Conservation (phyloP, 352 stramenopile species). For the Phytopythium vexans region DNA sequence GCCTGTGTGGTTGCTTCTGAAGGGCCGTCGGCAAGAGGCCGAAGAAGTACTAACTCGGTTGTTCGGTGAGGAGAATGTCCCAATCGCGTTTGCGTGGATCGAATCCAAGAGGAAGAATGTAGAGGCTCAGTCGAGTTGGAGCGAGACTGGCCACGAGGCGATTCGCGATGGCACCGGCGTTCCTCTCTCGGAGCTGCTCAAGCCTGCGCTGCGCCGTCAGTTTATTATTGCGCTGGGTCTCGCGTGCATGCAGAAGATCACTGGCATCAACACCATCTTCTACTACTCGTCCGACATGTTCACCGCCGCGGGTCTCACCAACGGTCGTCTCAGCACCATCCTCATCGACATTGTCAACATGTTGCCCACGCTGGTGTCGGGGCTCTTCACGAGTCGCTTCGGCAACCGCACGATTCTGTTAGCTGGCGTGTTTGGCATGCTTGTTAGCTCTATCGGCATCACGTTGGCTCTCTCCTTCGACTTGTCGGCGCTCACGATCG, state of each 20-base stretch:
- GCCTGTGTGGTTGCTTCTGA: constrained; percentile 44
- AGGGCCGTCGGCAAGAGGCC: constrained; percentile 25
- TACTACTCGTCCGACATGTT: constrained; percentile 56
- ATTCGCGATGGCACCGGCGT: constrained; percentile 25
- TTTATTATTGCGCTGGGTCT: constrained; percentile 37
- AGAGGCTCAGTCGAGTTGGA: constrained; percentile 27
- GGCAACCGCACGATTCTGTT: constrained; percentile 35
- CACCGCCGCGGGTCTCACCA: constrained; percentile 22
- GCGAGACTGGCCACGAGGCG: constrained; percentile 21
- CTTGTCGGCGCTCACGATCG: constrained; percentile 27
- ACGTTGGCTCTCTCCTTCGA: constrained; percentile 28
- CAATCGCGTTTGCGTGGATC: constrained; percentile 32
- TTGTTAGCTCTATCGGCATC: constrained; percentile 30
- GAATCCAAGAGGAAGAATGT: constrained; percentile 34
- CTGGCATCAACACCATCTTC: constrained; percentile 53
- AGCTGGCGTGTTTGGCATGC: constrained; percentile 26
- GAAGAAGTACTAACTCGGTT: constrained; percentile 27
- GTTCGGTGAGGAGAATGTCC: constrained; percentile 34
- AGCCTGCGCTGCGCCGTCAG: constrained; percentile 20
- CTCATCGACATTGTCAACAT: constrained; percentile 40
- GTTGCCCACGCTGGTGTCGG: constrained; percentile 26
- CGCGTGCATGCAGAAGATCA: constrained; percentile 38
- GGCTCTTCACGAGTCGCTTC: constrained; percentile 23
- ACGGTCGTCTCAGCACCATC: constrained; percentile 28
- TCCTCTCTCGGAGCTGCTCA: constrained; percentile 23